Evolutionary conservation across 2,329 filamentous ascomycete genomes (phyloP).

Genomic region (Ceratocystis alfenasii): DNA sequence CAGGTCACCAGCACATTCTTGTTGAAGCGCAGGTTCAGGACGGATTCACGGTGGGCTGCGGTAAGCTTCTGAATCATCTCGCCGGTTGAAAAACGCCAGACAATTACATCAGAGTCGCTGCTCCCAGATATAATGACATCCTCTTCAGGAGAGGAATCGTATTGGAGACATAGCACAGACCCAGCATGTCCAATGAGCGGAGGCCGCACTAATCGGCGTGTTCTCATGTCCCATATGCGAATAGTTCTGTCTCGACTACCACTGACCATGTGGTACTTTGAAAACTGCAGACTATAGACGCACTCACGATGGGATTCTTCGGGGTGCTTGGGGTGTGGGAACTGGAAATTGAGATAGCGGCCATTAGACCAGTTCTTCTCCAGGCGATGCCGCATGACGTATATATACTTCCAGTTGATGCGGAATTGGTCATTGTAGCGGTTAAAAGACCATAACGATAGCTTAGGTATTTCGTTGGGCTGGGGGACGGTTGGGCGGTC

Average conservation of each 20-base stretch:
- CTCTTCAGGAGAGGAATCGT: constrained; percentile 75
- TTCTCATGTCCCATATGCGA: constrained; percentile 80
- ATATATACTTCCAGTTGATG: constrained; percentile 87
- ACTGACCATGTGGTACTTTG: constrained; percentile 74
- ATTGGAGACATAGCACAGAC: constrained; percentile 89
- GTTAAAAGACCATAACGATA: constrained; percentile 12
- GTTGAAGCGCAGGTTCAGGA: constrained; percentile 87
- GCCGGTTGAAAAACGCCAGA: constrained; percentile 91
- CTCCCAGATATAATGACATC: constrained; percentile 93
- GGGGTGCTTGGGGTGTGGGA: constrained; percentile 70
- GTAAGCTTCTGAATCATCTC: constrained; percentile 63
- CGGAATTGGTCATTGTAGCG: constrained; percentile 38
- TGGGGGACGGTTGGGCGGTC: constrained; percentile 15
- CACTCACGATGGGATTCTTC: constrained; percentile 83
- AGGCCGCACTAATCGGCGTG: constrained; percentile 59
- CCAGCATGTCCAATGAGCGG: constrained; percentile 67
- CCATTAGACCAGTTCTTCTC: constrained; percentile 88
- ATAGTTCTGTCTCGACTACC: constrained; percentile 83
- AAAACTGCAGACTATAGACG: constrained; percentile 89
- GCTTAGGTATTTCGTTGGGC: constrained; percentile 10
- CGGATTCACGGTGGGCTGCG: constrained; percentile 75
- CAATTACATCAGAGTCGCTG: constrained; percentile 78
- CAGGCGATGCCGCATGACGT: constrained; percentile 70
- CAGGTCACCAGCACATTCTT: constrained; percentile 86
- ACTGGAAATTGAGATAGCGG: constrained; percentile 72